Conservation (phyloP, 2,329 filamentous ascomycete species). For the Coniochaeta sp. region DNA sequence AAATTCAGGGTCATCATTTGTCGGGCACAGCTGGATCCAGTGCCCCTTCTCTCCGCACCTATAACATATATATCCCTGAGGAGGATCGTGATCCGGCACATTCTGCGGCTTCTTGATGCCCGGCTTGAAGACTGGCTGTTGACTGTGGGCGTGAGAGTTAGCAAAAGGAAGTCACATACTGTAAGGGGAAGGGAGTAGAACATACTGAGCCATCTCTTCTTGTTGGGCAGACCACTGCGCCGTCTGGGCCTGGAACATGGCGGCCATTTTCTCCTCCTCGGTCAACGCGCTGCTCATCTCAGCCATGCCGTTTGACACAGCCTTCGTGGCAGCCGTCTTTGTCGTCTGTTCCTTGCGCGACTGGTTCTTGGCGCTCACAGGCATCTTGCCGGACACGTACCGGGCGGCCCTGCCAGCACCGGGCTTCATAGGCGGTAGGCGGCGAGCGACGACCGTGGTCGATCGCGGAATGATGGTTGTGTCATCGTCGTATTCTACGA, state of each 20-base stretch:
- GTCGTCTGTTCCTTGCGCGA: slow-evolving; percentile 57
- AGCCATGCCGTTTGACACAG: slow-evolving; percentile 47
- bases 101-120: slow-evolving; percentile 60
- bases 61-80: slow-evolving; percentile 92
- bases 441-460: slow-evolving; percentile 83
- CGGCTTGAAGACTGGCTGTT: slow-evolving; percentile 55
- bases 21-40: slow-evolving; percentile 97
- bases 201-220: slow-evolving; percentile 80
- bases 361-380: slow-evolving; percentile 75
- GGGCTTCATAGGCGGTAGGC: slow-evolving; percentile 74
- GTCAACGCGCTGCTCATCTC: slow-evolving; percentile 75
- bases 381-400: slow-evolving; percentile 96
- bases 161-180: slow-evolving; percentile 5
- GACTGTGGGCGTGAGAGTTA: slow-evolving; percentile 39
- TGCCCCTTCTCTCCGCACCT: slow-evolving; percentile 97
- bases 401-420: slow-evolving; percentile 87
- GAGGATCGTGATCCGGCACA: slow-evolving; percentile 87
- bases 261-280: slow-evolving; percentile 88
- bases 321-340: slow-evolving; percentile 51
- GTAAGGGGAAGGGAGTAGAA: slow-evolving; percentile 12
- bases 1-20: slow-evolving; percentile 95
- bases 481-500: slow-evolving; percentile 88
- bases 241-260: slow-evolving; percentile 83
- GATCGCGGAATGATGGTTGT: slow-evolving; percentile 95
- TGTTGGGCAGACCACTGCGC: slow-evolving; percentile 92